These are phyloP conservation scores for Neonectria magnoliae DNA, from an alignment of 2,329 filamentous ascomycete genomes.

Conservation along the genomic window DNA sequence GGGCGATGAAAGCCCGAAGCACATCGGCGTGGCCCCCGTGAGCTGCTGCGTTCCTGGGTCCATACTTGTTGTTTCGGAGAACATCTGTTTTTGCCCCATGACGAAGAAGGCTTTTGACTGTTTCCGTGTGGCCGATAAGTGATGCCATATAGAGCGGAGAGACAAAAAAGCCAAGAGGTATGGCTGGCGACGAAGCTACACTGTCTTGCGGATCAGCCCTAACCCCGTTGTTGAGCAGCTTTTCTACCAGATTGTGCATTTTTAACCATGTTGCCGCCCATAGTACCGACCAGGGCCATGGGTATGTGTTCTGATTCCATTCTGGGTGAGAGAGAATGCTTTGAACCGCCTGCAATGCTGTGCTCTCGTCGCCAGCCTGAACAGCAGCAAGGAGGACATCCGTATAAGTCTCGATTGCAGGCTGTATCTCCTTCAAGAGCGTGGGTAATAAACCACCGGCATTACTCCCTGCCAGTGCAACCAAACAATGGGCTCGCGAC, in stretches of 20 bases:
- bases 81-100: background rate
- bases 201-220: background rate
- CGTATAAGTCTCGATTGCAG: background rate
- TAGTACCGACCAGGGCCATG: background rate
- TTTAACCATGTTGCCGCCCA: background rate
- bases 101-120: background rate
- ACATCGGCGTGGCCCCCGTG: background rate
- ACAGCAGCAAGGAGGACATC: background rate
- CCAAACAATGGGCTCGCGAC: background rate
- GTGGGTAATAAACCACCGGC: background rate
- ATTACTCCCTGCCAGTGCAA: background rate
- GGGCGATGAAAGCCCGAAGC: background rate
- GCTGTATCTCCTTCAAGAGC: background rate
- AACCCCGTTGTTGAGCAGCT: background rate
- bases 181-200: too few relatives aligned
- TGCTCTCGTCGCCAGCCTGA: background rate
- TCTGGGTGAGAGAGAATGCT: background rate
- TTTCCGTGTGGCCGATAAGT: background rate
- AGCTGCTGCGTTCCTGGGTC: background rate
- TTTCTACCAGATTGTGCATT: background rate
- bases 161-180: background rate
- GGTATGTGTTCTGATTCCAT: background rate
- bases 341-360: background rate
- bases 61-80: too few relatives aligned
- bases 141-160: background rate